Evolutionary conservation across 2,329 filamentous ascomycete genomes (phyloP).

Genomic region (Stemphylium beticola): DNA sequence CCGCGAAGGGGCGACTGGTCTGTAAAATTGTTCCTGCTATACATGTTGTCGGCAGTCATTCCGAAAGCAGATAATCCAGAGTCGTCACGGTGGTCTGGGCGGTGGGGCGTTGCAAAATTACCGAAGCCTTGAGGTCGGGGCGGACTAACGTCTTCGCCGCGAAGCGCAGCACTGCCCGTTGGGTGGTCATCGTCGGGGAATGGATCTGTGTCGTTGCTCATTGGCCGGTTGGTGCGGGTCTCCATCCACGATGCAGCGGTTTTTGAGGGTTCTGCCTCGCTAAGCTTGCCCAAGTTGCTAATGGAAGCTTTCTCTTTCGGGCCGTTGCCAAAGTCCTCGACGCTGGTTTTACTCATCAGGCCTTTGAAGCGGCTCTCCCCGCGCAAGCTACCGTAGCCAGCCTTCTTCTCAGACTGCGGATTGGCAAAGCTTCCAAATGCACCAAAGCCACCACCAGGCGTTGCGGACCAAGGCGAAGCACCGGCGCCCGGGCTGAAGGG

Average conservation of each 20-base stretch:
- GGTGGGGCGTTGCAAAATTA: conserved; percentile 50
- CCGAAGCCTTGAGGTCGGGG: conserved; percentile 55
- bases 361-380: conserved; percentile 87
- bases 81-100: conserved; percentile 62
- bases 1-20: conserved; percentile 61
- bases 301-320: conserved; percentile 63
- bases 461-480: conserved; percentile 64
- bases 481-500: conserved; percentile 59
- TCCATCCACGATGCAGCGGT: conserved; percentile 60
- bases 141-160: conserved; percentile 73
- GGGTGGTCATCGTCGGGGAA: conserved; percentile 70
- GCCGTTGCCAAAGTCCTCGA: conserved; percentile 64
- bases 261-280: conserved; percentile 57
- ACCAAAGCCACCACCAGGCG: conserved; percentile 70
- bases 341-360: conserved; percentile 77
- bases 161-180: conserved; percentile 74
- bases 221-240: conserved; percentile 55
- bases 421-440: conserved; percentile 88
- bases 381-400: conserved; percentile 68
- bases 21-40: conserved; percentile 63
- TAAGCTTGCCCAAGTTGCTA: conserved; percentile 60
- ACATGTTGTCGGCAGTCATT: conserved; percentile 64
- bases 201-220: conserved; percentile 73
- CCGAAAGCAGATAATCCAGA: conserved; percentile 66
- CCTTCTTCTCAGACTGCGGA: conserved; percentile 68